Evolutionary conservation across 1,284 basidiomycete genomes (phyloP), one percentile per base, ranked within the genome.

Genomic region (Ustilago bromivora): DNA sequence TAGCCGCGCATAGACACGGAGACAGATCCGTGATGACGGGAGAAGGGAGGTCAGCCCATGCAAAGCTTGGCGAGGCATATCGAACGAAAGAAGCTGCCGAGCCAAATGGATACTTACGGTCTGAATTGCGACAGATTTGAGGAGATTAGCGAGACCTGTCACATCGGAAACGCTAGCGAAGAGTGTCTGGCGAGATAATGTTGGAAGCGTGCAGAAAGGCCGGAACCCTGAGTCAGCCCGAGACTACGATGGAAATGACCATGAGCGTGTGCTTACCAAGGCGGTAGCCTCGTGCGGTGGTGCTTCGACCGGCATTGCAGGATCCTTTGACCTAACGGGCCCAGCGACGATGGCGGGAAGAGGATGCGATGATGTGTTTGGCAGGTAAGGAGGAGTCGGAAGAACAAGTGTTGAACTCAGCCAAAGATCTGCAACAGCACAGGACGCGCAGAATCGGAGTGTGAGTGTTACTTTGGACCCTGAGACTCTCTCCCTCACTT

Each of bases 61-160:
- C 43, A 46, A 15, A 19, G 7, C 19, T 17, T n/a, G 11, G 43
- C 43, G 19, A 46, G n/a, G 13, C 6, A 7, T 2, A 46, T 46
- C n/a, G 43, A 46, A 28, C 23, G 43, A 3, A 19, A 9, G 43
- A 19, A 19, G 43, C 43, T 19, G 43, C 13, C 7, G 43, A n/a
- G 7, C 7, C 43, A 3, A 13, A 11, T 9, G 3, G 9, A 9
- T 10, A 61, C 71, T 58, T 36, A 53, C 68, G 4, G 71, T 75
- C 35, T 69, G 65, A 19, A 75, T 61, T 11, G 72, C 61, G 11
- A 78, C 76, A 28, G 72, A 78, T 19, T 71, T 70, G 60, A 78
- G 76, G 36, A 78, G 49, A 23, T 71, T 75, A 7, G 72, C 69
- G 6, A 78, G 64, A 4, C 72, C 69, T 4, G 69, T 76, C n/a